Conservation (phyloP, 306 rosid species). For the Purshia tridentata region DNA sequence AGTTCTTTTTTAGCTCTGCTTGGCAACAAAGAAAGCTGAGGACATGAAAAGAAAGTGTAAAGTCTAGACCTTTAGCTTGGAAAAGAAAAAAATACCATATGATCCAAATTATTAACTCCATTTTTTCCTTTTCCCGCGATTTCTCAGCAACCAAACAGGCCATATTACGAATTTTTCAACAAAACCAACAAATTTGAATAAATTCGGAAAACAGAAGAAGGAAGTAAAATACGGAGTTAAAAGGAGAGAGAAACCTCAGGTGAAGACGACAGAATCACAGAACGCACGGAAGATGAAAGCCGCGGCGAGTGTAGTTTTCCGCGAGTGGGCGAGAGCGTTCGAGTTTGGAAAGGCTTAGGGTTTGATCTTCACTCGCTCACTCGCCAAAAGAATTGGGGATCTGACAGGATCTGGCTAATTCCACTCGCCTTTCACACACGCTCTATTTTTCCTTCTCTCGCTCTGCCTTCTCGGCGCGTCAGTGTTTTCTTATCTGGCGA, state of each 20-base stretch:
- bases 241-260: conserved; percentile 26
- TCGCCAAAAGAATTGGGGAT: conserved; percentile 18
- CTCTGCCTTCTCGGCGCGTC: conserved; percentile 26
- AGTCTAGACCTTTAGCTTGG: not conserved
- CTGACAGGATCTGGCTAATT: conserved; percentile 4
- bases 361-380: conserved; percentile 19
- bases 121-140: not conserved
- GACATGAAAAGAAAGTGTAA: not conserved
- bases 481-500: too few species aligned
- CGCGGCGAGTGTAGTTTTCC: conserved; percentile 34
- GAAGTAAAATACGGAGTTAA: not conserved
- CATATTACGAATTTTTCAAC: not conserved
- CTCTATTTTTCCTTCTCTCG: not conserved
- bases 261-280: conserved; percentile 22
- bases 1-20: not conserved
- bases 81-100: not conserved
- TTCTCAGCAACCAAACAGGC: conserved; percentile 16
- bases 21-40: not conserved
- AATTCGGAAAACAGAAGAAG: not conserved
- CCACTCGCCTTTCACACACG: conserved; percentile 37
- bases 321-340: conserved; percentile 39
- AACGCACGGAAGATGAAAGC: conserved; percentile 13
- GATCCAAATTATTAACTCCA: too few species aligned
- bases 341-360: conserved; percentile 24
- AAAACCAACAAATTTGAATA: not conserved